Evolutionary conservation across 2,329 filamentous ascomycete species (phyloP).

Genomic region (Amesomyces nigricolor): DNA sequence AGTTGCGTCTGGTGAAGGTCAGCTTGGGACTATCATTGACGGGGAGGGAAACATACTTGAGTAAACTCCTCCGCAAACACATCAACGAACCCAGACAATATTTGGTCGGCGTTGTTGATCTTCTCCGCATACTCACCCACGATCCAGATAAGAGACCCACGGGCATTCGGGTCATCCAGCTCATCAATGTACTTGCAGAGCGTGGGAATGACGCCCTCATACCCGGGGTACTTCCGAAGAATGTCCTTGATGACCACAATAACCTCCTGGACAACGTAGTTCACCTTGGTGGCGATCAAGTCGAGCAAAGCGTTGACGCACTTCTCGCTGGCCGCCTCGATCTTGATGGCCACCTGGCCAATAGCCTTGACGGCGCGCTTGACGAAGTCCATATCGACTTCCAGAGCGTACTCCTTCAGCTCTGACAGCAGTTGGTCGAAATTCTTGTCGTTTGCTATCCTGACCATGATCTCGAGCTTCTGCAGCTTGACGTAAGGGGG

Average conservation of each 20-base stretch:
- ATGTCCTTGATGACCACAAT: constrained; percentile 99
- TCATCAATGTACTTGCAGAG: constrained; percentile 97
- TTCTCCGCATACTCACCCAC: constrained; percentile 99
- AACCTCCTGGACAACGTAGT: constrained; percentile 97
- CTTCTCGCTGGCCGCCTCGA: constrained; percentile 88
- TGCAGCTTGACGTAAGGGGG: constrained; percentile 95
- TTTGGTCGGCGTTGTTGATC: constrained; percentile 97
- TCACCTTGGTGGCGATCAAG: constrained; percentile 94
- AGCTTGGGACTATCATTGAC: constrained; percentile 8
- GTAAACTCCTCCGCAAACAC: constrained; percentile 95
- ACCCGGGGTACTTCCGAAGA: constrained; percentile 93
- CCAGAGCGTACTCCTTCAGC: constrained; percentile 92
- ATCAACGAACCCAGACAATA: constrained; percentile 84
- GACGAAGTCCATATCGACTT: constrained; percentile 99
- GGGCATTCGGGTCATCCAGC: constrained; percentile 85
- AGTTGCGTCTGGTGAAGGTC: constrained; percentile 68
- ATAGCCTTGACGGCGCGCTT: constrained; percentile 91
- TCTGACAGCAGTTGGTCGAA: constrained; percentile 92
- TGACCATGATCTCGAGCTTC: constrained; percentile 98
- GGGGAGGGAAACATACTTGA: constrained; percentile 52
- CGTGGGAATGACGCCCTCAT: constrained; percentile 95
- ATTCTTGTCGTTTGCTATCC: constrained; percentile 96
- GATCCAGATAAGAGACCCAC: constrained; percentile 94
- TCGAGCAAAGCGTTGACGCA: constrained; percentile 92
- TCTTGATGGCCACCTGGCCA: constrained; percentile 97